Evolutionary conservation across 2,329 filamentous ascomycete genomes (phyloP).

Genomic region (Aspergillus sp.): DNA sequence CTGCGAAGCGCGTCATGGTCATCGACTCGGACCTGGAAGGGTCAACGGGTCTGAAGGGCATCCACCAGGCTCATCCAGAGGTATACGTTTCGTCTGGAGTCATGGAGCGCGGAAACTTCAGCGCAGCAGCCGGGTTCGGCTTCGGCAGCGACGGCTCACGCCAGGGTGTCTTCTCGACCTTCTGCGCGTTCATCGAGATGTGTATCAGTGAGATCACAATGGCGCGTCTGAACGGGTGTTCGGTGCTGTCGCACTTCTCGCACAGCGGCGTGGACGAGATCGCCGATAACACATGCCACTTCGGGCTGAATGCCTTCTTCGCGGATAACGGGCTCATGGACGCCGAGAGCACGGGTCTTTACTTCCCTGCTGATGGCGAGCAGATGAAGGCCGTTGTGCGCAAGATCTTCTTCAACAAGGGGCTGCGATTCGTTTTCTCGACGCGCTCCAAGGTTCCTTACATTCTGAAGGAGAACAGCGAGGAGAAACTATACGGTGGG

Average conservation of each 20-base stretch:
- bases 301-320: constrained; percentile 43
- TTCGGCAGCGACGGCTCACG: constrained; percentile 36
- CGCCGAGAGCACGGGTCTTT: constrained; percentile 33
- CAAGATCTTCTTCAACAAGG: constrained; percentile 40
- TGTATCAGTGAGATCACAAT: constrained; percentile 43
- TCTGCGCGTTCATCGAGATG: constrained; percentile 44
- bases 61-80: constrained; percentile 37
- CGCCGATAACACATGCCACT: constrained; percentile 45
- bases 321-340: constrained; percentile 43
- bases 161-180: constrained; percentile 43
- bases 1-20: constrained; percentile 37
- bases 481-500: constrained; percentile 36
- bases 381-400: constrained; percentile 41
- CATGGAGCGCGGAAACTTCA: constrained; percentile 44
- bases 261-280: constrained; percentile 44
- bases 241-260: constrained; percentile 41
- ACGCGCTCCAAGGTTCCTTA: constrained; percentile 41
- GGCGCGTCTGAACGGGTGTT: constrained; percentile 40
- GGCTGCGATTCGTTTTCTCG: constrained; percentile 40
- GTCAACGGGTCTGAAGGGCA: constrained; percentile 41
- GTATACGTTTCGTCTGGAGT: constrained; percentile 41
- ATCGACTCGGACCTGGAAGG: constrained; percentile 44
- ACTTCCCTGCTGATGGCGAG: constrained; percentile 43
- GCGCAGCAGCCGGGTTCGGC: constrained; percentile 41
- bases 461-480: constrained; percentile 37